A percentile compares a stretch with the other conserved stretches of the same genome.
These are phyloP conservation scores for Desmodesmus armatus DNA, from an alignment of 139 green algal genomes.

Conservation along the genomic window DNA sequence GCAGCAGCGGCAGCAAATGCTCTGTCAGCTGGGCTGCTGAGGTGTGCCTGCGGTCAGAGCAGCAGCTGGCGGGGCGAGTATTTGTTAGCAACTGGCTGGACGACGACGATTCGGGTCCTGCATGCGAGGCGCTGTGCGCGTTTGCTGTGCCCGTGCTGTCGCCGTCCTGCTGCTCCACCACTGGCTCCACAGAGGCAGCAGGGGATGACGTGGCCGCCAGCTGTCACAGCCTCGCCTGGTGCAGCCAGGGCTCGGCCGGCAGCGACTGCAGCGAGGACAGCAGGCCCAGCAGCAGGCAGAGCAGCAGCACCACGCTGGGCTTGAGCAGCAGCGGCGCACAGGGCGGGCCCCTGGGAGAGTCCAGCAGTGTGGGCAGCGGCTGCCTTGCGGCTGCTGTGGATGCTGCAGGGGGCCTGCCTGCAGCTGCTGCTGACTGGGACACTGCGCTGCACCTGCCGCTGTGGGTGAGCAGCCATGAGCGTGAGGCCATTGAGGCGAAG, in stretches of 20 bases:
- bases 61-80: no score
- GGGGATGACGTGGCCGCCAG: neutral
- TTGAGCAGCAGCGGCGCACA: neutral
- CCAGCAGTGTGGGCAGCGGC: neutral
- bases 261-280: conserved; percentile 28
- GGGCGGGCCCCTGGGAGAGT: no score
- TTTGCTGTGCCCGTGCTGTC: neutral
- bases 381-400: neutral
- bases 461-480: conserved; percentile 84
- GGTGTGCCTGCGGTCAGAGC: no score
- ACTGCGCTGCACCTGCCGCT: conserved; percentile 86
- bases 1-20: neutral
- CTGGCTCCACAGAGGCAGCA: no score
- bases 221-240: no score
- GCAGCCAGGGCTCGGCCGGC: no score
- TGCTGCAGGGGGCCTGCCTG: neutral
- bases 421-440: conserved; percentile 3
- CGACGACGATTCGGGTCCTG: neutral
- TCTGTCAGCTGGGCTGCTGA: no score
- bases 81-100: no score
- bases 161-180: no score
- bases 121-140: no score
- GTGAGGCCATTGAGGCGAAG: conserved; percentile 72
- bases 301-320: conserved; percentile 12
- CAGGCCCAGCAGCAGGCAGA: neutral